Evolutionary conservation across 257 asterid genomes (phyloP).

Genomic region (Ophiorrhiza pumila): DNA sequence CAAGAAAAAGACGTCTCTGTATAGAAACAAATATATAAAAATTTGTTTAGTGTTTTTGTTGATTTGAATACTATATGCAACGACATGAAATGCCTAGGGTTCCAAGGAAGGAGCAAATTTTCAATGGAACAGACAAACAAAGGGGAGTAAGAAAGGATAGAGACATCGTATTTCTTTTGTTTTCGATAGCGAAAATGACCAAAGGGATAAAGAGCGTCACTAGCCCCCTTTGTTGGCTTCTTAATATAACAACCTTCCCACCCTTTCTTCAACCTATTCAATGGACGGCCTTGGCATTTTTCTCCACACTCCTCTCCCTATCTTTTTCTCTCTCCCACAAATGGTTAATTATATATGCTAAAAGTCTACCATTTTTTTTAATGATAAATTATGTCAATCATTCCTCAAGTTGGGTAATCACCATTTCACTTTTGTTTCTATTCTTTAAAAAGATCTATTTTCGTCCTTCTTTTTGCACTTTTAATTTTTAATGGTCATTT

Average conservation of each 20-base stretch:
- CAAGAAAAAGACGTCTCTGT: background rate
- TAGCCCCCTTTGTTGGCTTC: constrained; percentile 16
- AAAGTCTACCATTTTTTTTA: too few relatives aligned
- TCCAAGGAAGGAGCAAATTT: too few relatives aligned
- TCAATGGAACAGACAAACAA: background rate
- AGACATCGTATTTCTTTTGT: constrained; percentile 6
- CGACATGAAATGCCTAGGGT: background rate
- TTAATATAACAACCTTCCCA: background rate
- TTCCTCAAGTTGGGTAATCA: too few relatives aligned
- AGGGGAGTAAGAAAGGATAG: constrained; percentile 1
- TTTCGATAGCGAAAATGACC: constrained; percentile 9
- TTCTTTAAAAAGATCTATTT: too few relatives aligned
- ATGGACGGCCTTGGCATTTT: constrained; percentile 9
- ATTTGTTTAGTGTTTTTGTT: too few relatives aligned
- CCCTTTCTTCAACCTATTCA: too few relatives aligned
- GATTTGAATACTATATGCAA: background rate
- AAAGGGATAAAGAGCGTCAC: constrained; percentile 14
- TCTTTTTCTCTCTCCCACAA: background rate
- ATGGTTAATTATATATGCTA: too few relatives aligned
- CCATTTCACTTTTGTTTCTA: too few relatives aligned
- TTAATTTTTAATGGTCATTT: too few relatives aligned
- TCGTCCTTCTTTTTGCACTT: too few relatives aligned
- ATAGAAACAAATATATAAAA: background rate
- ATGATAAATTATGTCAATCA: too few relatives aligned
- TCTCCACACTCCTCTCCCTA: background rate